Evolutionary conservation across 352 stramenopile genomes (phyloP), one percentile per base, ranked within the genome.

Genomic region (Phytophthora ramorum): DNA sequence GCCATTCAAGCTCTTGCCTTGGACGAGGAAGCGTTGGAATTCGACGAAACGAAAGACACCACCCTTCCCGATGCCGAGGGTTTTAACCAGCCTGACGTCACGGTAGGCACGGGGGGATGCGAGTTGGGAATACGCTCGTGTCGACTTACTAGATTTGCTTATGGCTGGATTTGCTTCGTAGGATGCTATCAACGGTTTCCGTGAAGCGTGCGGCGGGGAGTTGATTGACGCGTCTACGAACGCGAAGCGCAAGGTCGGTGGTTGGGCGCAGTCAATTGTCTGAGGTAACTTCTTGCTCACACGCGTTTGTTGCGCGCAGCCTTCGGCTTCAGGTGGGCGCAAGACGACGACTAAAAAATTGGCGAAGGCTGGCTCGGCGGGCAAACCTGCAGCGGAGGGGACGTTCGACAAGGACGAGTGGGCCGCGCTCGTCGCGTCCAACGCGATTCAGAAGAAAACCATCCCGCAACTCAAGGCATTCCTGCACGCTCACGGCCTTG

Each of bases 1-100:
- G 88, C 71, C 14, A 79, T 94, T 17, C 87, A 95, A 65, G 87
- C 85, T 22, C 77, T 95, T 37, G 87, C 87, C 0, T 63, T 95
- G 2, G 76, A 78, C 1, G 85, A 95, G 66, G 84, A 93, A 32
- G 69, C 80, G 41, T 69, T 95, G 17, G 76, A 85, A 50, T 94
- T 94, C 22, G 82, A 95, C 58, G 85, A 95, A 46, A 75, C 63
- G 26, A 87, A 91, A 61, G 87, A 94, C 64, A 85, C 75, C 5
- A 95, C 87, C 1, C 64, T 94, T 22, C 87, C 87, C 0, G 87
- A 95, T 65, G 59, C 74, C 14, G 84, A 90, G 28, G 87, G 85
- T 1, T 95, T 94, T 73, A 44, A 47, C 0, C 78, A 89, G 37
- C 70, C 69, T 10, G 84, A 93, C 51, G 85, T 94, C 16, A 86